Evolutionary conservation across 2,329 filamentous ascomycete genomes (phyloP), one percentile per base, ranked within the genome.

Genomic region (Daldinia sp.): DNA sequence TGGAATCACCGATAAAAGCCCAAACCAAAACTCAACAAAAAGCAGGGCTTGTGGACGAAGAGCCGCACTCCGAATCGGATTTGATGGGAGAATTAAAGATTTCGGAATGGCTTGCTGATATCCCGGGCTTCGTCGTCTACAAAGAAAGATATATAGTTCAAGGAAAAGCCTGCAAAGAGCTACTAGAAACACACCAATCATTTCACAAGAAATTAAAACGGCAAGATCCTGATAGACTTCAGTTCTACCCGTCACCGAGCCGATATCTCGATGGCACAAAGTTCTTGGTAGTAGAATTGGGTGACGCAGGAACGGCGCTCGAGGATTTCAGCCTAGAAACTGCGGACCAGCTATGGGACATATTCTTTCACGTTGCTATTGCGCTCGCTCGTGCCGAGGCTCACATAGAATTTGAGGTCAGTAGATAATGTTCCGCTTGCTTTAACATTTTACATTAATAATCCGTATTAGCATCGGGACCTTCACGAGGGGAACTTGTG

Each of bases 401-500:
- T 15, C 77, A 85, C 48, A 82, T 86, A 68, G 82, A 85, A 73
- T 91, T 91, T 62, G 89, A 91, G 83, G 87, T 88, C 77, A 63
- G 80, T 65, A 41, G 12, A 53, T 46, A 3, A 9, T 15, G 15
- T n/a, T 20, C n/a, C 23, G 15, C 10, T n/a, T 26, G 15, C 18
- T 18, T 58, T 51, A 53, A 15, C 30, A 4, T 9, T 12, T 39
- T 56, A 28, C 2, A 18, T 68, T 70, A 62, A 71, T 50, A 13
- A 3, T 1, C 7, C 33, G 2, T 51, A 33, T 5, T 67, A 89
- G 87, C 89, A 91, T 73, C 86, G 89, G 5, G 89, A 91, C 72
- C 81, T 91, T 3, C 89, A 91, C 72, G 88, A 91, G 70, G 88
- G 88, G 4, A 90, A 91, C 70, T 78, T 91, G 15, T 90, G 89